A percentile compares a stretch with the other conserved stretches of the same genome.
phyloP scores from a whole-genome alignment of 2,329 filamentous ascomycete genomes.

The Pseudogymnoascus sp. region DNA sequence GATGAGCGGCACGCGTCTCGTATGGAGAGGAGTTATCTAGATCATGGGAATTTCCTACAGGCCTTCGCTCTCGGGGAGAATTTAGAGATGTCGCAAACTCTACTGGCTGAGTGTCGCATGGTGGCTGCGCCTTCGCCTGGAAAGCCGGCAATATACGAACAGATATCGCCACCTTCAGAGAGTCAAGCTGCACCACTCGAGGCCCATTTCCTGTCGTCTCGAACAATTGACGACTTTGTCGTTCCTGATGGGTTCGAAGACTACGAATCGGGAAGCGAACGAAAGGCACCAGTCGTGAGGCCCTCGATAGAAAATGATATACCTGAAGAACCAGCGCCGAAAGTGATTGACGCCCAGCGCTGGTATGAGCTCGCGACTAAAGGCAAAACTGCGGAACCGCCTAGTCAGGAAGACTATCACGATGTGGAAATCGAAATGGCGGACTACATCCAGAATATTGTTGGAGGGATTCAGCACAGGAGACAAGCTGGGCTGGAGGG shows the following conservation, averaged over 20 bases:
- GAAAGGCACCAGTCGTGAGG: not conserved
- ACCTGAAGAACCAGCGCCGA: not conserved
- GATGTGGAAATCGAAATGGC: constrained; percentile 12
- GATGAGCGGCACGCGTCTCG: not conserved
- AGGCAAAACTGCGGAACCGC: not conserved
- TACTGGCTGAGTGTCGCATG: not conserved
- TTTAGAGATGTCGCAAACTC: not conserved
- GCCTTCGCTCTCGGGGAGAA: not conserved
- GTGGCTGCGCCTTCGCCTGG: not conserved
- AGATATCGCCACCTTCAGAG: not conserved
- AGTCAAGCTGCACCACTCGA: not conserved
- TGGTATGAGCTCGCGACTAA: constrained; percentile 6
- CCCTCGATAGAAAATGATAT: not conserved
- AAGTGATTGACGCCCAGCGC: not conserved
- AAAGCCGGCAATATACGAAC: constrained; percentile 4
- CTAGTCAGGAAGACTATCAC: not conserved
- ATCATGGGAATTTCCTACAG: not conserved
- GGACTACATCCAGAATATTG: constrained; percentile 4
- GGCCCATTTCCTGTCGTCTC: not conserved
- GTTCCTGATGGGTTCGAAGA: constrained; percentile 23
- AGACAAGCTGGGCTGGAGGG: not conserved
- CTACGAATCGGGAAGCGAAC: not conserved
- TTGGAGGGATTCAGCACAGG: not conserved
- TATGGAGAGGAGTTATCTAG: not conserved
- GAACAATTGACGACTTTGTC: constrained; percentile 23